A percentile compares a stretch with the other conserved stretches of the same genome.
These are phyloP conservation scores for Candida xiaguanensis DNA, from an alignment of 805 yeast genomes.

Conservation along the genomic window DNA sequence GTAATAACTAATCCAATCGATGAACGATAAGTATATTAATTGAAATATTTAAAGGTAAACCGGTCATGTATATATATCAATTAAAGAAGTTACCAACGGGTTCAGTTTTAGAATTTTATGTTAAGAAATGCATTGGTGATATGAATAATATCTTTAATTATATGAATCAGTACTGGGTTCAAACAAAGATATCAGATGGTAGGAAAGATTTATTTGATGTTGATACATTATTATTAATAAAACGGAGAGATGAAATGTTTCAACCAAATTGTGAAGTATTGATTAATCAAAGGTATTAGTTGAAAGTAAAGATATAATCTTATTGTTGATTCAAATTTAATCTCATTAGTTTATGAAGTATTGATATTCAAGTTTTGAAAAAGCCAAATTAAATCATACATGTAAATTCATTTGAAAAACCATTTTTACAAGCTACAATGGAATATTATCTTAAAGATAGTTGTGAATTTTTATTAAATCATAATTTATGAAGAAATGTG, in stretches of 20 bases:
- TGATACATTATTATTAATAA: constrained; percentile 77
- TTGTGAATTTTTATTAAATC: constrained; percentile 56
- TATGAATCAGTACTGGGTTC: constrained; percentile 96
- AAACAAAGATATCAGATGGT: constrained; percentile 92
- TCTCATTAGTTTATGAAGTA: constrained; percentile 89
- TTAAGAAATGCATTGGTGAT: constrained; percentile 85
- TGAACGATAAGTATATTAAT: too few species aligned
- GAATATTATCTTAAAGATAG: constrained; percentile 71
- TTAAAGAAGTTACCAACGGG: constrained; percentile 55
- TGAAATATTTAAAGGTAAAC: too few species aligned
- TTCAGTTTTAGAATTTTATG: constrained; percentile 76
- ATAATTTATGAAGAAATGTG: constrained; percentile 84
- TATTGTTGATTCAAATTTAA: constrained; percentile 59
- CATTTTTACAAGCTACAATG: constrained; percentile 67
- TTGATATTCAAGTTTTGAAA: constrained; percentile 85
- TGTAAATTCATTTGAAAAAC: constrained; percentile 71
- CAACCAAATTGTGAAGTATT: constrained; percentile 56
- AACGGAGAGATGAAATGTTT: constrained; percentile 87
- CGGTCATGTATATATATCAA: too few species aligned
- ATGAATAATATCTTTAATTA: constrained; percentile 92
- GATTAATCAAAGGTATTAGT: constrained; percentile 68
- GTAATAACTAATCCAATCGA: too few species aligned
- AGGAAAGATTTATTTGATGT: constrained; percentile 87
- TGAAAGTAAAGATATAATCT: constrained; percentile 74
- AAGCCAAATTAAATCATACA: constrained; percentile 81